Evolutionary conservation across 1,139 yeast genomes (phyloP).

Genomic region (Keqinozyma sinolaborantium): DNA sequence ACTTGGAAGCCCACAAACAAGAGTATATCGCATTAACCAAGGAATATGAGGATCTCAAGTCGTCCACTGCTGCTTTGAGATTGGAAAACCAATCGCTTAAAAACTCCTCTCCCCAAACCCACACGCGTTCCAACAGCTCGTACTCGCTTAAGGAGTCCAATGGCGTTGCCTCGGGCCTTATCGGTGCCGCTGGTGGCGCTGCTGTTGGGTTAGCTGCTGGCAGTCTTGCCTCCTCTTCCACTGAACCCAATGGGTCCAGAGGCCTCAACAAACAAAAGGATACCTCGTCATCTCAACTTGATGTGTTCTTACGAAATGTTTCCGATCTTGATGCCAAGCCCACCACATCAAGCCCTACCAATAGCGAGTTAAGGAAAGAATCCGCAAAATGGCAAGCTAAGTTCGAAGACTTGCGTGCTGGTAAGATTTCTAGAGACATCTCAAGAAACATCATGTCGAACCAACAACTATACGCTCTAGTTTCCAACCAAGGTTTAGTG

Average conservation of each 20-base stretch:
- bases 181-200: constrained; percentile 4
- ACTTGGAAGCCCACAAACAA: constrained; percentile 3
- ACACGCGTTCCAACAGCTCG: constrained; percentile 10
- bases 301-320: constrained; percentile 19
- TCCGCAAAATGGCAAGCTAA: constrained; percentile 44
- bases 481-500: constrained; percentile 41
- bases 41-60: constrained; percentile 25
- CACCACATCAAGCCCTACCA: constrained; percentile 8
- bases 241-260: no score
- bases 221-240: constrained; percentile 2
- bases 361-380: constrained; percentile 26
- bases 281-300: constrained; percentile 7
- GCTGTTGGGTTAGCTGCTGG: constrained; percentile 2
- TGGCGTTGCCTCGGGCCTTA: constrained; percentile 2
- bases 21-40: constrained; percentile 10
- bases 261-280: constrained; percentile 6
- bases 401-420: constrained; percentile 39
- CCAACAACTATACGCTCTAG: constrained; percentile 24
- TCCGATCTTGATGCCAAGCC: constrained; percentile 13
- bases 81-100: constrained; percentile 40
- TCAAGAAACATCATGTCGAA: constrained; percentile 19
- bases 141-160: constrained; percentile 9
- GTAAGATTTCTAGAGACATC: constrained; percentile 20
- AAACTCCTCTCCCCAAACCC: constrained; percentile 15
- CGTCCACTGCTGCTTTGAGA: constrained; percentile 33